phyloP scores from a whole-genome alignment of 2,329 filamentous ascomycete genomes.

The Hypomyces perniciosus region DNA sequence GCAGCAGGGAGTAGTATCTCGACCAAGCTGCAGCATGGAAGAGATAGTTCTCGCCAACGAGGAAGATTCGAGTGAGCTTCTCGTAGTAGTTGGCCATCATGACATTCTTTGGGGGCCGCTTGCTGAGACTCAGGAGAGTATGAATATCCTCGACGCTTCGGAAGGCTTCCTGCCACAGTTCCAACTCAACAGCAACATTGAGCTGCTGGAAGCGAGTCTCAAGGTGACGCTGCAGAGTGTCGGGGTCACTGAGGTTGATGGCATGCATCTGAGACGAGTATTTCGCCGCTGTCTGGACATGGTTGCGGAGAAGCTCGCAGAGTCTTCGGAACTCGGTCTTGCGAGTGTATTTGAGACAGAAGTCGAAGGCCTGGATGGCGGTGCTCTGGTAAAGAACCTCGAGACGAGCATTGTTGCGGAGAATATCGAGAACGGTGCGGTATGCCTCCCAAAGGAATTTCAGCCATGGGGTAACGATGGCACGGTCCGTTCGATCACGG shows the following conservation, averaged over 20 bases:
- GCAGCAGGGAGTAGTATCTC: constrained; percentile 92
- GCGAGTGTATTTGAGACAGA: constrained; percentile 94
- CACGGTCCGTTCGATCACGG: constrained; percentile 91
- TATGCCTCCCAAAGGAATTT: constrained; percentile 99
- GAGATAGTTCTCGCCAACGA: constrained; percentile 98
- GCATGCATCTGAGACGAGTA: constrained; percentile 99
- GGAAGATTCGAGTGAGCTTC: constrained; percentile 96
- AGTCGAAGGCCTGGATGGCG: constrained; percentile 96
- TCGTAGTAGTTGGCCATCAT: constrained; percentile 99
- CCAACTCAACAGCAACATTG: constrained; percentile 94
- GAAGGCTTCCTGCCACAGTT: constrained; percentile 99
- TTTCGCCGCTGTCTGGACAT: constrained; percentile 98
- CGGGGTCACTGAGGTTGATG: constrained; percentile 96
- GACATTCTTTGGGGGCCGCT: constrained; percentile 94
- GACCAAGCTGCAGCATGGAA: constrained; percentile 99
- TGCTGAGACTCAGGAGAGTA: constrained; percentile 93
- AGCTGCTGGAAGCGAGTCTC: constrained; percentile 98
- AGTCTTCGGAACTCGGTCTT: constrained; percentile 99
- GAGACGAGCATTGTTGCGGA: constrained; percentile 96
- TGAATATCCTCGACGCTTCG: constrained; percentile 98
- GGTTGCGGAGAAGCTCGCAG: constrained; percentile 95
- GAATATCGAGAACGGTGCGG: constrained; percentile 93
- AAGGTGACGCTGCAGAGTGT: constrained; percentile 93
- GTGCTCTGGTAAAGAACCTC: constrained; percentile 98
- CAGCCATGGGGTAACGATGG: constrained; percentile 97